A percentile compares a stretch with the other conserved stretches of the same genome.
Conservation (phyloP, 148 eudicot species). For the Beta vulgaris region DNA sequence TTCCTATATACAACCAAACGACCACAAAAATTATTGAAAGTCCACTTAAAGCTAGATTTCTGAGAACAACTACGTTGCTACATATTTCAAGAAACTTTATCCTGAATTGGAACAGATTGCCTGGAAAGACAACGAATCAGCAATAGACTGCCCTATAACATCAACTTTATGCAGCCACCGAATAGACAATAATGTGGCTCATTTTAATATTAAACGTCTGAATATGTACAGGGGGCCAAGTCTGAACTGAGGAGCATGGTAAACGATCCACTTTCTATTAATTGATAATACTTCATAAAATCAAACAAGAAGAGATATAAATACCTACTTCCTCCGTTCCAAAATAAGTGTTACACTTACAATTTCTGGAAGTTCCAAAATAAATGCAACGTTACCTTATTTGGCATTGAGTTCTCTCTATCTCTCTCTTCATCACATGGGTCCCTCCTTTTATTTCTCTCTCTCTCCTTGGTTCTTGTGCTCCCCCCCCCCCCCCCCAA, state of each 20-base stretch:
- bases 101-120: not conserved
- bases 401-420: no score
- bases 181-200: not conserved
- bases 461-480: no score
- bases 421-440: no score
- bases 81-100: not conserved
- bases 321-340: no score
- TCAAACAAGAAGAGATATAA: not conserved
- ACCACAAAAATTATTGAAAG: not conserved
- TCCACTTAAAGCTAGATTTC: not conserved
- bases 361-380: no score
- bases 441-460: no score
- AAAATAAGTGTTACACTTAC: no score
- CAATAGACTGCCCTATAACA: not conserved
- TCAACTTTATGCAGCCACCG: not conserved
- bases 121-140: not conserved
- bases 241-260: not conserved
- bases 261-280: not conserved
- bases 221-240: no score
- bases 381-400: no score
- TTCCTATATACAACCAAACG: no score
- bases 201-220: no score
- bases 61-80: not conserved
- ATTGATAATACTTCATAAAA: not conserved
- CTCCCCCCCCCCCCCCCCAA: no score